Conservation (phyloP, 73 alveolate genomes). For the Tetrahymena elliotti region DNA sequence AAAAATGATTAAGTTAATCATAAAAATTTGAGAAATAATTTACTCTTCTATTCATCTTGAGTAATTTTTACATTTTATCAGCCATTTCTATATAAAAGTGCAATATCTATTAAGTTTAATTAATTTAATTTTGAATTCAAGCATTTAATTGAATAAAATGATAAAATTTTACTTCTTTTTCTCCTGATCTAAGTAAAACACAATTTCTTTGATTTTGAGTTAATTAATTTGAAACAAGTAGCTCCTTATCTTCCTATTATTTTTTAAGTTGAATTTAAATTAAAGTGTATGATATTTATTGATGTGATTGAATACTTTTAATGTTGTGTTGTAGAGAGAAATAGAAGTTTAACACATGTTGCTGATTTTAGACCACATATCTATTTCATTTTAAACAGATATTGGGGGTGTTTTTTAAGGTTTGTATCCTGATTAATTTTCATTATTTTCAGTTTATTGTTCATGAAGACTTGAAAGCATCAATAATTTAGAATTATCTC, state of each 20-base stretch:
- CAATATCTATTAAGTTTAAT: neutral
- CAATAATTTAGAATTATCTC: slow-evolving; percentile 39
- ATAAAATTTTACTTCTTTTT: slow-evolving; percentile 28
- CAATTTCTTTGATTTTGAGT: slow-evolving; percentile 67
- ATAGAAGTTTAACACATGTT: slow-evolving; percentile 40
- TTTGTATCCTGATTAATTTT: slow-evolving; percentile 21
- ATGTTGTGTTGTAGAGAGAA: slow-evolving; percentile 55
- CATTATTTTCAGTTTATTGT: neutral
- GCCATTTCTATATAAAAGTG: neutral
- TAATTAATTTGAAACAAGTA: slow-evolving; percentile 32
- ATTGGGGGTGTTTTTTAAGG: slow-evolving; percentile 54
- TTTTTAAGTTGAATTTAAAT: neutral
- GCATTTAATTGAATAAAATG: no score
- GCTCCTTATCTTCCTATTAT: slow-evolving; percentile 40
- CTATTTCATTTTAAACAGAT: slow-evolving; percentile 49
- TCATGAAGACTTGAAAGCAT: neutral
- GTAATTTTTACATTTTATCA: neutral
- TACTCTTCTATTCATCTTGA: neutral
- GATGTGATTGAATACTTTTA: neutral
- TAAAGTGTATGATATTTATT: neutral
- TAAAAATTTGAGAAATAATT: neutral
- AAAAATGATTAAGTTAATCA: neutral
- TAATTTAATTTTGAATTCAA: no score
- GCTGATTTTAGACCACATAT: slow-evolving; percentile 46
- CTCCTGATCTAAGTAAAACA: slow-evolving; percentile 59